phyloP scores from a whole-genome alignment of 108 stramenopile genomes.

The Mediolabrus comicus region DNA sequence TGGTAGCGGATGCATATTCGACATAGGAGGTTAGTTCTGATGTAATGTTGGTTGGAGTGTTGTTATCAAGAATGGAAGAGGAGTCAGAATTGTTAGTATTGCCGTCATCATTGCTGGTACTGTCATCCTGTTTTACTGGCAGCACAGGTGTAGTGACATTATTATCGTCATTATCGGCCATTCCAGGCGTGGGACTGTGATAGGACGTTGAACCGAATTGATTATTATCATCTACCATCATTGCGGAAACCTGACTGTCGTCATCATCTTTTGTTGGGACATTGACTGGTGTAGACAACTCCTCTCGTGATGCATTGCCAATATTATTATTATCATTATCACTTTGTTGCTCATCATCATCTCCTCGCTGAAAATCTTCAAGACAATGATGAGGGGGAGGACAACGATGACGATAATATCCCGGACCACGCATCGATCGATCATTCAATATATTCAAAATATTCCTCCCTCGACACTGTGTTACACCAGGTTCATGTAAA shows the following conservation, averaged over 20 bases:
- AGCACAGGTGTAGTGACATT: background rate
- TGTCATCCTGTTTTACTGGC: background rate
- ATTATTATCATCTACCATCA: background rate
- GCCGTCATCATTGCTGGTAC: background rate
- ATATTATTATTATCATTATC: background rate
- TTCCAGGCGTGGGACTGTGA: background rate
- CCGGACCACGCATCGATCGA: background rate
- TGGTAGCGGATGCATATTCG: constrained; percentile 59
- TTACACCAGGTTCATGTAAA: background rate
- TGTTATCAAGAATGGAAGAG: background rate
- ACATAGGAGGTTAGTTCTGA: constrained; percentile 56
- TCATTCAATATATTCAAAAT: background rate
- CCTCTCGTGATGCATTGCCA: background rate
- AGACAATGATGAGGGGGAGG: too few relatives aligned
- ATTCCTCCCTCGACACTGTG: constrained; percentile 9
- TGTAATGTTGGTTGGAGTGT: background rate
- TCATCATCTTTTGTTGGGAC: background rate
- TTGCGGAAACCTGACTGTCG: too few relatives aligned
- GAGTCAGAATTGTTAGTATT: background rate
- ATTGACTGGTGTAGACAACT: background rate
- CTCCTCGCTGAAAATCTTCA: too few relatives aligned
- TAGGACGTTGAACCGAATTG: background rate
- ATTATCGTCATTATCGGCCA: background rate
- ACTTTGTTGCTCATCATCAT: background rate
- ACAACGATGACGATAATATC: background rate